Evolutionary conservation across 2,329 filamentous ascomycete genomes (phyloP), one percentile per base, ranked within the genome.

Genomic region (Cordyceps cateniannulata): DNA sequence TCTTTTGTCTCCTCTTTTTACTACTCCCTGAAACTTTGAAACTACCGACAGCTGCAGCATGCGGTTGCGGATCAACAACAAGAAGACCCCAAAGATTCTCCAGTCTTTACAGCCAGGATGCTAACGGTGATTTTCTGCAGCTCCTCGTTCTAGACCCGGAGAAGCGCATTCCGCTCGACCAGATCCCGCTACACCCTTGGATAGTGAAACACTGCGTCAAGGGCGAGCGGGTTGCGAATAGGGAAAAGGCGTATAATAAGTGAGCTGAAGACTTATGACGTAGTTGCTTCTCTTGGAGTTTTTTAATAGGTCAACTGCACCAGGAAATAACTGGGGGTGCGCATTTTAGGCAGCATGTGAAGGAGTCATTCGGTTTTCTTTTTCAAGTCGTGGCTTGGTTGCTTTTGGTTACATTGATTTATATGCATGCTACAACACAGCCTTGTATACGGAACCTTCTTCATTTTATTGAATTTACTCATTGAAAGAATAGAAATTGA

Each of bases 201-300:
- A 96, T 99, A 69, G 73, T 97, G 67, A 98, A 97, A 80, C 91
- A 98, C 75, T 98, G 93, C 73, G 82, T 88, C 65, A 85, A 84
- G 75, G 80, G 81, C n/a, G 80, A 83, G 70, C 75, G 80, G 59
- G 78, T 77, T 6, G 67, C 76, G 42, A 81, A 79, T 70, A 78
- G 78, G 62, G 83, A 84, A 66, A 81, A 76, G 71, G 69, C 70
- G 59, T 59, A 47, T 9, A 60, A 47, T 9, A 60, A 49, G 49
- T 57, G 42, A 63, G 50, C 50, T 38, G 40, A 42, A 52, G 25
- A 42, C 58, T 47, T 48, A 35, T 52, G 56, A 59, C 56, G 56
- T 51, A 59, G 56, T 42, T 35, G 35, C 40, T 6, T 42, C 20
- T 57, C 44, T 56, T 38, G 54, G 45, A 29, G 18, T n/a, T 49